A percentile compares a stretch with the other conserved stretches of the same genome.
Conservation (phyloP, 352 stramenopile species). For the Globisporangium alternatum region DNA sequence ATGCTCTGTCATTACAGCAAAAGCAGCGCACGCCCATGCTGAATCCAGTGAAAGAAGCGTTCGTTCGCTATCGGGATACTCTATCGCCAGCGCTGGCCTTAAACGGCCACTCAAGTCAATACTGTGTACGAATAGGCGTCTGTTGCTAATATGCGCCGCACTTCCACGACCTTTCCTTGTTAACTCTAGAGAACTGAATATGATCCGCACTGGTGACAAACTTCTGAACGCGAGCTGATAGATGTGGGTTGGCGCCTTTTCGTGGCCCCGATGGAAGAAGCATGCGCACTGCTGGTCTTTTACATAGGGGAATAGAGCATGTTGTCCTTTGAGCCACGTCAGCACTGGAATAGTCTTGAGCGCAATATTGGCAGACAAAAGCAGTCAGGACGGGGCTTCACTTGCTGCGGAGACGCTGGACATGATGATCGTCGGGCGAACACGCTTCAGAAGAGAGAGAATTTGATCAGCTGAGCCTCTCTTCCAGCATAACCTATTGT, state of each 20-base stretch:
- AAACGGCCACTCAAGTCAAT: neutral
- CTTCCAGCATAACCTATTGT: neutral
- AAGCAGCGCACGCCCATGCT: no score
- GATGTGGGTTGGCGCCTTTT: neutral
- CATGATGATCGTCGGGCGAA: neutral
- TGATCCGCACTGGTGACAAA: neutral
- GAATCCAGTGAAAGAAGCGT: no score
- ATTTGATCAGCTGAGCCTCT: neutral
- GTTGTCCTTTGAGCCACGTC: neutral
- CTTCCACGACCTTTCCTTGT: neutral
- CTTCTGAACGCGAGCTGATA: neutral
- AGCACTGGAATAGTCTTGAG: no score
- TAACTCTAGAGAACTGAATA: neutral
- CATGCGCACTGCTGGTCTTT: neutral
- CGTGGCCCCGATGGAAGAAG: neutral
- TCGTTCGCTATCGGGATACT: no score
- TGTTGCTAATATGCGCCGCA: neutral
- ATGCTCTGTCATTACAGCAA: no score
- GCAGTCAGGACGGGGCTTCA: neutral
- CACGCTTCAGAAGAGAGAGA: neutral
- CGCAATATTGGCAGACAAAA: no score
- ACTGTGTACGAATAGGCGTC: neutral
- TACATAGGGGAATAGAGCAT: neutral
- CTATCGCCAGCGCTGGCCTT: no score
- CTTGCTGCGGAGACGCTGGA: no score